Base-by-base conservation (phyloP, 176 grass and related monocot genomes). In the Eleusine coracana region DNA sequence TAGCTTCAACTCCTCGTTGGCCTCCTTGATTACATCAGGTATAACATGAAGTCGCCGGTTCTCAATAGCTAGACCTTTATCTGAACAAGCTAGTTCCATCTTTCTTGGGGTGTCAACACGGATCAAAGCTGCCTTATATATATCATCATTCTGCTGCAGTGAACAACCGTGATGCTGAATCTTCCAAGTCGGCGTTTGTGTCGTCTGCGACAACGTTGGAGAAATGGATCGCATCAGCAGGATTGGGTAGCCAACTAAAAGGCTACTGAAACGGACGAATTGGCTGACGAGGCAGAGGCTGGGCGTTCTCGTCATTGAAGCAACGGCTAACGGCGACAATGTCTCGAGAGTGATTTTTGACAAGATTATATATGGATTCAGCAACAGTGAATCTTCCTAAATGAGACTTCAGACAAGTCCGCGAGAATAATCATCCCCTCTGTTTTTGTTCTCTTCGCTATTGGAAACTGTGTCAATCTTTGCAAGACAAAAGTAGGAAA, bases 1-100 rank as follows among this genome's bases (percentile, higher is more conserved):
- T 51, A 83, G 48, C 79, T 99, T 99, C 91, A 93, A 96, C 66
- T 88, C 93, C 70, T 99, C 96, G 20, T 72, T 99, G 76, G 83
- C 74, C 66, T 89, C 96, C 55, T 83, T 99, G 31, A 84, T 99
- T 63, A 80, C 89, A 28, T 93, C 96, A 86, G 93, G 93, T 93
- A 80, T 46, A 16, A 75, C 23, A 37, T 31, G 21, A n/a, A 61
- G n/a, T 31, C 36, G 44, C 79, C 56, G 29, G 9, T 5, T 20
- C 75, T 13, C 28, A 17, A 34, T 14, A 48, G 38, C 16, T 71
- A 49, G 38, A 39, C 6, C 62, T 66, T 58, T 36, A 5, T 51
- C 41, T 44, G 41, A 44, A 44, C 10, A 46, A 46, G 2, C 8
- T 46, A 46, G 44, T 46, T 11, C 44, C 44, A 46, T 46, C 1